Percentiles rank a stretch among this genome's conserved stretches.
Evolutionary conservation across 78 protist species (phyloP).

Genomic region (Polysphondylium violaceum): DNA sequence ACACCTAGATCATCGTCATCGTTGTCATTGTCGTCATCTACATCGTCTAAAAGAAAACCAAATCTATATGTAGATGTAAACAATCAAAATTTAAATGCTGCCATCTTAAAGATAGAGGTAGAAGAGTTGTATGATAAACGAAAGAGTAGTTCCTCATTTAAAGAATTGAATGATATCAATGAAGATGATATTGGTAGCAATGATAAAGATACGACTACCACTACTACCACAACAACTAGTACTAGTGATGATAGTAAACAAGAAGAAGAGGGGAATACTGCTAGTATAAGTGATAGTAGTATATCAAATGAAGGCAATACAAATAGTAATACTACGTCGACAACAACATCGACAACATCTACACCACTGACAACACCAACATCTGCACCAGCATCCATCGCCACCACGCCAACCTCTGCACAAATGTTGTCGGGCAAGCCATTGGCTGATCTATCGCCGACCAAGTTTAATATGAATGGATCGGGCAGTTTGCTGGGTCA

Average conservation of each 20-base stretch:
- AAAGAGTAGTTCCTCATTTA: neutral
- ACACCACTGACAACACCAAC: neutral
- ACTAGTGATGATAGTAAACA: neutral
- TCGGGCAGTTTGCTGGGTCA: conserved; percentile 34
- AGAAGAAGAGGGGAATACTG: neutral
- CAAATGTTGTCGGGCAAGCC: too few species aligned
- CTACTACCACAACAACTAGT: neutral
- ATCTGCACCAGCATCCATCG: neutral
- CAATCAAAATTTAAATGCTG: too few species aligned
- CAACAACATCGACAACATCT: neutral
- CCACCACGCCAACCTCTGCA: neutral
- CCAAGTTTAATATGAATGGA: too few species aligned
- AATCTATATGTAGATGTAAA: too few species aligned
- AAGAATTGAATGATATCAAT: too few species aligned
- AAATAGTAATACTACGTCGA: neutral
- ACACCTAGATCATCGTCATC: neutral
- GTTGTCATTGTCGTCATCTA: neutral
- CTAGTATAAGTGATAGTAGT: neutral
- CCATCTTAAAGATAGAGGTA: too few species aligned
- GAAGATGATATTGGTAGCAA: neutral
- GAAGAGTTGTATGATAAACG: neutral
- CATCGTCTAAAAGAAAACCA: neutral
- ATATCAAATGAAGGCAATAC: neutral
- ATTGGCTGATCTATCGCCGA: too few species aligned
- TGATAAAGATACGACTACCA: neutral